Evolutionary conservation across 495 filamentous ascomycete genomes (phyloP).

Genomic region (Saxispiralis lemnorum): DNA sequence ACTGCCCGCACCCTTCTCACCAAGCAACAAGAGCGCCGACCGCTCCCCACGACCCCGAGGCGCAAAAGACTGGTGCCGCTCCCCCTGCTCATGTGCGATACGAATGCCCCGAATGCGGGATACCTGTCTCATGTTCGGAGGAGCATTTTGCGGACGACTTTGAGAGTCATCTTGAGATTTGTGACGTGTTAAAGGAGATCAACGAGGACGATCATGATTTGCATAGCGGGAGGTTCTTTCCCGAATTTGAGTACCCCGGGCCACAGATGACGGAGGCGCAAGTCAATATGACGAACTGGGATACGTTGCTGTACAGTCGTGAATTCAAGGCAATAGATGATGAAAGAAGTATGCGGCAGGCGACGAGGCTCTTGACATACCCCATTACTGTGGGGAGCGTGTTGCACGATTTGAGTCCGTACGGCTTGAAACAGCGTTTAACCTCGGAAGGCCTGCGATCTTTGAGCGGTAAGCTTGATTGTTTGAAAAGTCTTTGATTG

Average conservation of each 20-base stretch:
- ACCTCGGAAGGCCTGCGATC: conserved; percentile 82
- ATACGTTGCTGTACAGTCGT: conserved; percentile 80
- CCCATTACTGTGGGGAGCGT: conserved; percentile 81
- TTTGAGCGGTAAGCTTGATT: conserved; percentile 52
- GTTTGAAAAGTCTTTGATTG: neutral
- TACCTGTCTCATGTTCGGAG: conserved; percentile 82
- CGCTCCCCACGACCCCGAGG: conserved; percentile 44
- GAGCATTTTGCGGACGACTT: conserved; percentile 92
- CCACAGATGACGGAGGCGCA: conserved; percentile 65
- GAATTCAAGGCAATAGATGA: conserved; percentile 78
- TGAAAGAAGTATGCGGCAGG: conserved; percentile 73
- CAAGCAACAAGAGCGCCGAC: conserved; percentile 43
- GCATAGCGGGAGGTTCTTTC: conserved; percentile 73
- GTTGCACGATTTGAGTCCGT: conserved; percentile 83
- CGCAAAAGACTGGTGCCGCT: conserved; percentile 34
- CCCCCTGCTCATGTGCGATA: conserved; percentile 68
- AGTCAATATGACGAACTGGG: conserved; percentile 97
- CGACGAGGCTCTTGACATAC: conserved; percentile 82
- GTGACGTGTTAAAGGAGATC: conserved; percentile 73
- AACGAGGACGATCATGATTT: conserved; percentile 98
- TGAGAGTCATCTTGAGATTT: conserved; percentile 76
- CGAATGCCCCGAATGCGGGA: conserved; percentile 91
- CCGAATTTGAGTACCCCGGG: conserved; percentile 80
- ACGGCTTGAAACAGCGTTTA: conserved; percentile 52
- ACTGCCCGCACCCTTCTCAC: conserved; percentile 80